Evolutionary conservation across 306 rosid genomes (phyloP), one percentile per base, ranked within the genome.

Genomic region (Citrullus colocynthis): DNA sequence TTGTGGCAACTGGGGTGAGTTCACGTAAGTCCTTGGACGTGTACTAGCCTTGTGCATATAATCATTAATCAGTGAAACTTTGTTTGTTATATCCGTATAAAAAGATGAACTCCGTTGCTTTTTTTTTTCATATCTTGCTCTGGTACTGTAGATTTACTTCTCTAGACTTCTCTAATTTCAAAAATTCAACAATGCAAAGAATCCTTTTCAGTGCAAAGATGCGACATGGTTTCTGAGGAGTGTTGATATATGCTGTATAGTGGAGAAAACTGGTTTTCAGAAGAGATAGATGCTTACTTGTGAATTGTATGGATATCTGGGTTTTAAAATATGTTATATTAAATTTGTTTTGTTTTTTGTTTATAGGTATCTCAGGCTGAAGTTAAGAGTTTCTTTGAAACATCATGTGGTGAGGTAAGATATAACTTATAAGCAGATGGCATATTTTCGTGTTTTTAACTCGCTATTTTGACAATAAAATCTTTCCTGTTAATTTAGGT

Each of bases 331-430:
- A 14, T 9, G 16, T 28, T 73, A 32, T 58, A 67, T 28, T 73
- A 37, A 57, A 61, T 24, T 78, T 69, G 17, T 70, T 52, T 5
- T 24, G 28, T 48, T 24, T 71, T 30, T 8, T 69, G 66, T 78
- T 6, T 84, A 85, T 83, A 95, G 99, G 80, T 95, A 83, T 84
- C 99, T 83, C 99, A 95, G 85, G 85, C 89, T 82, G 99, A 95
- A 84, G 97, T 95, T 82, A 95, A 88, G 88, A 88, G 57, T 57
- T 95, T 92, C 87, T 95, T 95, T 85, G 99, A 95, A 86, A 78
- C 92, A 55, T 78, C 97, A 82, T 95, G 99, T 56, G 97, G 98
- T 34, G 97, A 92, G 95, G 99, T 95, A 70, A 79, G 91, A 56
- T 75, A 41, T 36, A 52, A 17, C 20, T 52, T 52, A 16, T 16